Conservation (phyloP, 108 stramenopile genomes). For the Nannochloropsis salina region DNA sequence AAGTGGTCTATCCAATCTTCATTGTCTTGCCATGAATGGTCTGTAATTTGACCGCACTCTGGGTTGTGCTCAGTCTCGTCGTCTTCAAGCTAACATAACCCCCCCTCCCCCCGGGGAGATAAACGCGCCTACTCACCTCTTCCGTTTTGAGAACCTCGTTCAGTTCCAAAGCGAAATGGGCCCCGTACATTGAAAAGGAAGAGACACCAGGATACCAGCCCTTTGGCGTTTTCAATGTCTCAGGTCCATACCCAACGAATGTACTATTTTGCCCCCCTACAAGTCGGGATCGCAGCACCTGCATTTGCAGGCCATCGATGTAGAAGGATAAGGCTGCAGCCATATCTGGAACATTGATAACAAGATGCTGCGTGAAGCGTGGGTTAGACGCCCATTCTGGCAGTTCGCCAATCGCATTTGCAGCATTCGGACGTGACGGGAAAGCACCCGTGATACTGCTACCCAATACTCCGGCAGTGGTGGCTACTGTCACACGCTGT, state of each 20-base stretch:
- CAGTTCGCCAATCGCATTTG: constrained; percentile 37
- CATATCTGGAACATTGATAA: constrained; percentile 47
- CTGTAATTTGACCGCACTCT: no score
- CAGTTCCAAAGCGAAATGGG: constrained; percentile 45
- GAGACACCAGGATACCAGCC: constrained; percentile 37
- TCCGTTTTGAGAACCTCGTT: constrained; percentile 21
- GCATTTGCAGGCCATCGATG: constrained; percentile 41
- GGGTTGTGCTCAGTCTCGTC: no score
- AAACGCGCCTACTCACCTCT: background rate
- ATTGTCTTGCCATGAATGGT: no score
- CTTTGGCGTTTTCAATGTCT: constrained; percentile 35
- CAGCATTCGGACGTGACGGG: background rate
- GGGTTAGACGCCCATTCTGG: constrained; percentile 29
- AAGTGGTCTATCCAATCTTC: no score
- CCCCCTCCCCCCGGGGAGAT: constrained; percentile 7
- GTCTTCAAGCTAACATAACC: no score
- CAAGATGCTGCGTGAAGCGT: constrained; percentile 44
- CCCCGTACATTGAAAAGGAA: constrained; percentile 33
- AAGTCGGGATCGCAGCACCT: constrained; percentile 32
- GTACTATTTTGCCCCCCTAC: constrained; percentile 35
- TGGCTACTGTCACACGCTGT: background rate
- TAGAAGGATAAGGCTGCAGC: constrained; percentile 40
- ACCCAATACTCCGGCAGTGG: background rate
- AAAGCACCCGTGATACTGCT: background rate
- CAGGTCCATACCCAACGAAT: constrained; percentile 46